Evolutionary conservation across 2,329 filamentous ascomycete species (phyloP).

Genomic region (Chalara sp.): DNA sequence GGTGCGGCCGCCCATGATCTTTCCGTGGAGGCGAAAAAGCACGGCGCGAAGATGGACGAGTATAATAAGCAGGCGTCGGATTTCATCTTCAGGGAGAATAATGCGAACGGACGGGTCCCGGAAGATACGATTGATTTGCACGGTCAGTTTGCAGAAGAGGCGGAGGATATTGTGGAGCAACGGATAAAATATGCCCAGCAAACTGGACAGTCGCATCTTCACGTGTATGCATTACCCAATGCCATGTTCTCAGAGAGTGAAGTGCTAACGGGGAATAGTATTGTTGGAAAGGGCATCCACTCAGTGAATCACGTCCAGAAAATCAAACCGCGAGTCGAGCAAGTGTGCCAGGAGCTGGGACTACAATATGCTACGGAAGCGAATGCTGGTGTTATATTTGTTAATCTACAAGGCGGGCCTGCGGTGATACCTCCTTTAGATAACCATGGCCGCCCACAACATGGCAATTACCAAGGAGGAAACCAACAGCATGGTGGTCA

Average conservation of each 20-base stretch:
- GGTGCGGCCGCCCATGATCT: constrained; percentile 77
- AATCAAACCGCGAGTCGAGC: constrained; percentile 90
- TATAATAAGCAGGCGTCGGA: constrained; percentile 90
- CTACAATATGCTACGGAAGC: constrained; percentile 80
- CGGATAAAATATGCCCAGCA: constrained; percentile 72
- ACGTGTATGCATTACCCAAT: constrained; percentile 50
- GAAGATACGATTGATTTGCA: constrained; percentile 89
- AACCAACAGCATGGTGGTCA: constrained; percentile 30
- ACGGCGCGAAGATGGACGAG: constrained; percentile 76
- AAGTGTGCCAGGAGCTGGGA: constrained; percentile 75
- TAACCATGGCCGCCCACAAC: constrained; percentile 35
- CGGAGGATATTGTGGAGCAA: constrained; percentile 81
- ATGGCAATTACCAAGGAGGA: constrained; percentile 36
- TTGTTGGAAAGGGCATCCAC: constrained; percentile 94
- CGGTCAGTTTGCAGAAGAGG: constrained; percentile 91
- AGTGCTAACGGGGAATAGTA: constrained; percentile 35
- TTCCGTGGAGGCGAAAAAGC: constrained; percentile 76
- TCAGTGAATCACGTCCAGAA: constrained; percentile 77
- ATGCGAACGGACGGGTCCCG: constrained; percentile 66
- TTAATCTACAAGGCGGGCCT: constrained; percentile 73
- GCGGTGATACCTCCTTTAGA: constrained; percentile 42
- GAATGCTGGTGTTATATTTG: constrained; percentile 83
- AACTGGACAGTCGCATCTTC: constrained; percentile 72
- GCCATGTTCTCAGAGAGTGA: background rate
- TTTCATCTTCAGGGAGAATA: constrained; percentile 94